These are phyloP conservation scores for Curvularia lunata DNA, from an alignment of 2,329 filamentous ascomycete genomes.

Conservation along the genomic window DNA sequence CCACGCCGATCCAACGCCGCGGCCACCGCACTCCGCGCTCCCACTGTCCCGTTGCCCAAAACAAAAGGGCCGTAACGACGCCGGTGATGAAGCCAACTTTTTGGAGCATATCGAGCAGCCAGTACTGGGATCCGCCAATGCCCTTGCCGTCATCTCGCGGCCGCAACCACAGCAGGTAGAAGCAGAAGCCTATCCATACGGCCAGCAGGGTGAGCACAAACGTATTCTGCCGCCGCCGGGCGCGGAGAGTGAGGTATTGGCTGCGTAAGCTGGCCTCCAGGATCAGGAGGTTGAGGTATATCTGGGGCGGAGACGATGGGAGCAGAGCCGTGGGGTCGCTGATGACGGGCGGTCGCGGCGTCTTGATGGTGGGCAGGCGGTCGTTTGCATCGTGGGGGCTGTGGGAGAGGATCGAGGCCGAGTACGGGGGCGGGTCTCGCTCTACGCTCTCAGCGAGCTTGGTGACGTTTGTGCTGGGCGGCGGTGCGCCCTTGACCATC, in stretches of 20 bases:
- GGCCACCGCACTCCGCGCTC: slow-evolving; percentile 95
- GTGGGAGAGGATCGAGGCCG: slow-evolving; percentile 21
- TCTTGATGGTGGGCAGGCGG: slow-evolving; percentile 50
- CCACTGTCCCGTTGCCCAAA: slow-evolving; percentile 97
- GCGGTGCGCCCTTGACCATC: slow-evolving; percentile 87
- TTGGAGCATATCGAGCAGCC: slow-evolving; percentile 88
- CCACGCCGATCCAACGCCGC: slow-evolving; percentile 83
- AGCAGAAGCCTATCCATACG: slow-evolving; percentile 82
- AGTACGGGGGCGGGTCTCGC: slow-evolving; percentile 23
- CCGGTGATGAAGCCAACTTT: slow-evolving; percentile 92
- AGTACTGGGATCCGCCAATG: slow-evolving; percentile 92
- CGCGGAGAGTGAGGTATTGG: slow-evolving; percentile 89
- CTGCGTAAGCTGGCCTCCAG: slow-evolving; percentile 92
- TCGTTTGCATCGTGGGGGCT: slow-evolving; percentile 43
- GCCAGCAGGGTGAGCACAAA: slow-evolving; percentile 85
- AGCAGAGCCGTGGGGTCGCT: slow-evolving; percentile 78
- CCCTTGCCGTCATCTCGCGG: slow-evolving; percentile 93
- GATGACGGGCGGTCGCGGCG: slow-evolving; percentile 49
- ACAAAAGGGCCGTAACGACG: slow-evolving; percentile 80
- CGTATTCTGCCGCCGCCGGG: slow-evolving; percentile 86
- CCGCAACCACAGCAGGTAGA: slow-evolving; percentile 90
- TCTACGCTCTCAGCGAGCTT: slow-evolving; percentile 17
- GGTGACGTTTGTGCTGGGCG: slow-evolving; percentile 59
- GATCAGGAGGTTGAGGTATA: slow-evolving; percentile 97
- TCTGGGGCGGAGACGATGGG: slow-evolving; percentile 91